Evolutionary conservation across 257 asterid genomes (phyloP), one percentile per base, ranked within the genome.

Genomic region (Plantago elongata): DNA sequence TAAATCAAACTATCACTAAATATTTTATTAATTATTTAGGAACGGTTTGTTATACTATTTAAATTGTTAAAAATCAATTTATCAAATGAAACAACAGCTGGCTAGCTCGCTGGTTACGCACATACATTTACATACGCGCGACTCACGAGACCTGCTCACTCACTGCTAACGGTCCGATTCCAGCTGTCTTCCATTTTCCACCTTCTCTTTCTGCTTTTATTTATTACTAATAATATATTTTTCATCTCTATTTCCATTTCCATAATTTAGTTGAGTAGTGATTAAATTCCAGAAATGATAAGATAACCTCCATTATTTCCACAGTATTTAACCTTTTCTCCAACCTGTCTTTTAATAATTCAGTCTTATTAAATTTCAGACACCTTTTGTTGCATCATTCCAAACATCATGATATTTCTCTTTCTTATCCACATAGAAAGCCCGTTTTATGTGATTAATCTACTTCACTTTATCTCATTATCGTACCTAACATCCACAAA

Each of bases 101-200:
- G 79, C 78, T 64, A 49, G 29, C 38, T 54, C 51, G 66, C 7
- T 34, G 40, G 40, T 34, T 5, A 34, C 5, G 1, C 4, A 5
- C 40, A 34, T 4, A 34, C 5, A 34, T 34, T 4, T 34, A 34
- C 40, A 63, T 66, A 54, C 69, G 69, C 77, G 67, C 76, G 27
- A 22, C 51, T 54, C 77, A 69, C 87, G 83, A 82, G 85, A 75
- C 51, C 51, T 42, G 67, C 68, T 38, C 4, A 34, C 51, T 58
- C 47, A 13, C 38, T 43, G 17, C 59, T 54, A 80, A 86, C 85
- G 91, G 83, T 79, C 81, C 71, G 11, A 69, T 84, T 78, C 89
- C 89, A 84, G 95, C 89, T 86, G 92, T 79, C 61, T 34, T 45
- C 83, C 85, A 80, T 45, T 63, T 13, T 29, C 54, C 59, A 42